A percentile compares a stretch with the other conserved stretches of the same genome.
Evolutionary conservation across 495 filamentous ascomycete species (phyloP).

Genomic region (Cudoniella acicularis): DNA sequence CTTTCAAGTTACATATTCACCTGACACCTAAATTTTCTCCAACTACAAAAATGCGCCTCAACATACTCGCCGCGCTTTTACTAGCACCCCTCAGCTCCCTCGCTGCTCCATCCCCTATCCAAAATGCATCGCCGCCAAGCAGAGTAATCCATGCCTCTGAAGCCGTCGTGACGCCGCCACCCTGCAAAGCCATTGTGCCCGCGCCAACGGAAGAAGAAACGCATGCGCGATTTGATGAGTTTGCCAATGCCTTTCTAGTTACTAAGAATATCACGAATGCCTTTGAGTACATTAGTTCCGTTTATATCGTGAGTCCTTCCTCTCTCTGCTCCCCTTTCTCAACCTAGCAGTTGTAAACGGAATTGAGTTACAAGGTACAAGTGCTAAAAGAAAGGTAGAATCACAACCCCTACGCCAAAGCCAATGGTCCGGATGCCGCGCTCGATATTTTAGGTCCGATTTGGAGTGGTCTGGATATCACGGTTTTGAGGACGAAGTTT

Average conservation of each 20-base stretch:
- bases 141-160: neutral
- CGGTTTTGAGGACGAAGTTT: conserved; percentile 28
- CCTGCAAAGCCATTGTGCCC: conserved; percentile 9
- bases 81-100: neutral
- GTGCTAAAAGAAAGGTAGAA: conserved; percentile 24
- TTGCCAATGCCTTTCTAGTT: conserved; percentile 34
- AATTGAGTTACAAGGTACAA: no score
- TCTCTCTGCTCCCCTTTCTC: neutral
- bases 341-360: no score
- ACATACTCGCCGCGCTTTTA: neutral
- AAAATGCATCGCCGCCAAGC: neutral
- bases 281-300: conserved; percentile 33
- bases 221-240: conserved; percentile 27
- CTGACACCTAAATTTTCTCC: no score
- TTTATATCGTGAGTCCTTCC: conserved; percentile 32
- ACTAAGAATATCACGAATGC: conserved; percentile 34
- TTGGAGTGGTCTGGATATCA: conserved; percentile 28
- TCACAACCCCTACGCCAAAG: conserved; percentile 34
- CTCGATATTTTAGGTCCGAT: conserved; percentile 33
- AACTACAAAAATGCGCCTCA: neutral
- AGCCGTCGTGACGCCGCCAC: neutral
- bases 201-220: conserved; percentile 25
- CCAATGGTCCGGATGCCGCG: conserved; percentile 35
- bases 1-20: no score
- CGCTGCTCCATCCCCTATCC: neutral